Evolutionary conservation across 179 eudicot genomes (phyloP), one percentile per base, ranked within the genome.

Genomic region (Amaranthus tricolor): DNA sequence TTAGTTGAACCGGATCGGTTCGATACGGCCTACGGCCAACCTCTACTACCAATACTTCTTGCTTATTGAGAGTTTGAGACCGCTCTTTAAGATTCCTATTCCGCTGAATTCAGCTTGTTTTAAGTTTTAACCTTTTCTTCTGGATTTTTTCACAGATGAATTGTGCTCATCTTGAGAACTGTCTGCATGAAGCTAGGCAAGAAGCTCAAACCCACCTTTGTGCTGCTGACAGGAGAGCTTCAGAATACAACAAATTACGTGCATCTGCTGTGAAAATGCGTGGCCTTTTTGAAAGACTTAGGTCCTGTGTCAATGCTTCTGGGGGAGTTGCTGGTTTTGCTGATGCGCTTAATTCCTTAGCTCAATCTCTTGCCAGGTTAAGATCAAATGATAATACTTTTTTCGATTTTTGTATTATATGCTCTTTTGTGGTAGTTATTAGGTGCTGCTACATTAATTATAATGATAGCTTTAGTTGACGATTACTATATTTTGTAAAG

Each of bases 131-230:
- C 49, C 66, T 58, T 50, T 20, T 10, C 16, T 17, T 20, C 53
- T 52, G 52, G 59, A 49, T 16, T 65, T 71, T 51, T 72, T 47
- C 76, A 56, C 93, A 96, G 99, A 83, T 96, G 91, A 96, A 96
- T 74, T 96, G 99, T 83, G 99, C 96, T 79, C 99, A 91, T 80
- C 81, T 96, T 70, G 99, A 96, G 87, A 96, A 93, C 68, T 90
- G 94, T 71, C 89, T 93, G 67, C 98, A 96, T 74, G 99, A 96
- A 81, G 98, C 98, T 47, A 89, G 99, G 80, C 91, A 93, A 80
- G 98, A 96, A 86, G 97, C 99, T 53, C 99, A 96, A 81, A 96
- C 91, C 11, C 92, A 96, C 87, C 97, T 91, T 12, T 93, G 96
- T 81, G 94, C 98, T 50, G 97, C 98, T 81, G 98, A 91, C 64